These are phyloP conservation scores for Fomitopsis schrenkii DNA, from an alignment of 1,284 basidiomycete genomes.

Conservation along the genomic window DNA sequence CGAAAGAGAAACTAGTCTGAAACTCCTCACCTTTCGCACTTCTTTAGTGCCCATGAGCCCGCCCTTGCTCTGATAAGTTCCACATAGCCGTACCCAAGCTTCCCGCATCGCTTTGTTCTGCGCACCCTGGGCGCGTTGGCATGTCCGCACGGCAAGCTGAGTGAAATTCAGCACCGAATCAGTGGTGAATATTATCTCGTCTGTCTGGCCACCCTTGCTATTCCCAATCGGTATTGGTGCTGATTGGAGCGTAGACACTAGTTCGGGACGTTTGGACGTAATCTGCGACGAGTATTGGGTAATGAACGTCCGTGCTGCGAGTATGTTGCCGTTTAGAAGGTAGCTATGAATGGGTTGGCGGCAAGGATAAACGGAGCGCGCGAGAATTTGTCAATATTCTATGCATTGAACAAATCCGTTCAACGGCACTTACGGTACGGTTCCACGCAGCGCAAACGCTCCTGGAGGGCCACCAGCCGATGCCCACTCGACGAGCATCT, in stretches of 20 bases:
- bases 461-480: constrained; percentile 44
- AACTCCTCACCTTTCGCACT: constrained; percentile 64
- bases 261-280: constrained; percentile 36
- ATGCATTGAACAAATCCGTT: background rate
- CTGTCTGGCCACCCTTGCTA: constrained; percentile 32
- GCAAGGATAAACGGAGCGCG: background rate
- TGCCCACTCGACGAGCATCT: constrained; percentile 83
- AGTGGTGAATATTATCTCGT: constrained; percentile 70
- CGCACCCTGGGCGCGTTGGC: constrained; percentile 78
- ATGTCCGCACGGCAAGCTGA: constrained; percentile 80
- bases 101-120: constrained; percentile 70
- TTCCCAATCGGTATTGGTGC: constrained; percentile 37
- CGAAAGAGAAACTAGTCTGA: background rate
- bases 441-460: constrained; percentile 77
- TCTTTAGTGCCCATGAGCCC: constrained; percentile 61
- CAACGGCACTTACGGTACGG: constrained; percentile 65
- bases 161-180: constrained; percentile 80
- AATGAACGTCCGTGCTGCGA: constrained; percentile 83
- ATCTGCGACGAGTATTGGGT: constrained; percentile 66
- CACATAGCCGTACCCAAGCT: constrained; percentile 79
- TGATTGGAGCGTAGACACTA: constrained; percentile 38
- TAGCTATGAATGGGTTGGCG: constrained; percentile 43
- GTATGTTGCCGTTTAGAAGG: constrained; percentile 83
- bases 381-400: background rate
- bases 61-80: constrained; percentile 70